Percentiles rank a stretch among this genome's conserved stretches.
Conservation (phyloP, 352 stramenopile species). For the Thraustochytrium sp. region DNA sequence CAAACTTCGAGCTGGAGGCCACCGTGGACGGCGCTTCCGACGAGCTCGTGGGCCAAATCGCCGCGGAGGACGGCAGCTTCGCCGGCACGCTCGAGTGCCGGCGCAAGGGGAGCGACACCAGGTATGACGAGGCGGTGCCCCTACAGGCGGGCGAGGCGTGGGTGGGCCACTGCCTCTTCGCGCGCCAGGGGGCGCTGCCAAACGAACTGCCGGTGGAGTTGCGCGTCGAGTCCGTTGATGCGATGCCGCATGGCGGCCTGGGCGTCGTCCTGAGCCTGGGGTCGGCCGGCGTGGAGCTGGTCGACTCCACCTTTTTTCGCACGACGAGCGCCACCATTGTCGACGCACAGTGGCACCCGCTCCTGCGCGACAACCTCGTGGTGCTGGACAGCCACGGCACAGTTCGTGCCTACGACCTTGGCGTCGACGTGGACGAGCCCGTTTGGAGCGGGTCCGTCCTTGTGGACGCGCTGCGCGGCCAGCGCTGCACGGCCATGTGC, state of each 20-base stretch:
- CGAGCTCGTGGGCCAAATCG: neutral
- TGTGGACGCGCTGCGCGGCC: neutral
- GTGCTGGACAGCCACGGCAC: neutral
- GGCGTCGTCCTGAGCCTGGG: neutral
- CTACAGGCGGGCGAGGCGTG: neutral
- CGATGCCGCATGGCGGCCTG: neutral
- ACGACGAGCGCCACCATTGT: neutral
- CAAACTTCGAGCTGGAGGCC: neutral
- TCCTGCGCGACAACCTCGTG: neutral
- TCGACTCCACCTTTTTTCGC: neutral
- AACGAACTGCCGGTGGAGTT: neutral
- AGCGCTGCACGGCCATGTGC: neutral
- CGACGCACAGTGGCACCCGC: conserved; percentile 15
- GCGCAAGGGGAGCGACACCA: neutral
- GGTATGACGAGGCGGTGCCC: neutral
- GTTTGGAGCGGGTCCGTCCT: neutral
- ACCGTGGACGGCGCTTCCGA: neutral
- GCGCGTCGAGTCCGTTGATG: neutral
- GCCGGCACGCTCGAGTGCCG: neutral
- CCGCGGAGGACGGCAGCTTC: neutral
- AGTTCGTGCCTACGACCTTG: neutral
- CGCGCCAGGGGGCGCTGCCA: neutral
- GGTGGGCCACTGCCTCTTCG: neutral
- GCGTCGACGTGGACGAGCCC: neutral
- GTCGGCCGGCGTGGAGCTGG: neutral